These are phyloP conservation scores for Oryza officinalis DNA, from an alignment of 176 grass and related monocot species.

Conservation along the genomic window DNA sequence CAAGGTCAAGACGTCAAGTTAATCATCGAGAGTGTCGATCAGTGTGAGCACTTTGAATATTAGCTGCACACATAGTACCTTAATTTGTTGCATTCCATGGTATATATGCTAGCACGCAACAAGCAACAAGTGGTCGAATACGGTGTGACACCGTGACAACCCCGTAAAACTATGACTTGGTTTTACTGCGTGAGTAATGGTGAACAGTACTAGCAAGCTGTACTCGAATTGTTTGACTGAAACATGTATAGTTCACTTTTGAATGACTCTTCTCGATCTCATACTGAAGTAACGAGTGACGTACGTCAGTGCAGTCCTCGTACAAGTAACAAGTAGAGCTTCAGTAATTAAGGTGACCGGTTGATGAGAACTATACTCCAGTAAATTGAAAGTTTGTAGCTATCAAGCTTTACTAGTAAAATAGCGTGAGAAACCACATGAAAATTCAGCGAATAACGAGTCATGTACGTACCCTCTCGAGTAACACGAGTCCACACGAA, in stretches of 20 bases:
- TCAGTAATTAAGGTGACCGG: too few relatives aligned
- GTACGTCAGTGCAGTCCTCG: neutral
- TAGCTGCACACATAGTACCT: neutral
- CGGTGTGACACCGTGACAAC: neutral
- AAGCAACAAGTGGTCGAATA: slow-evolving; percentile 12
- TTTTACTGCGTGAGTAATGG: neutral
- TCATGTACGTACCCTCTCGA: neutral
- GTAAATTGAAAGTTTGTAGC: neutral
- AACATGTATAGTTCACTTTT: neutral
- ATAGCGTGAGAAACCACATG: neutral
- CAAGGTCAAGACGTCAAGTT: neutral
- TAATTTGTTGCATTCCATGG: neutral
- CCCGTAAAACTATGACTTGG: neutral
- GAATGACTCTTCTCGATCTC: neutral
- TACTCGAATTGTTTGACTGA: neutral
- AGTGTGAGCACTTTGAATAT: neutral
- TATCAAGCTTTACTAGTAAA: slow-evolving; percentile 1
- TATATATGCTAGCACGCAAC: neutral
- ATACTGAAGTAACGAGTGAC: neutral
- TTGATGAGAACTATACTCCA: too few relatives aligned
- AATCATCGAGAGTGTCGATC: neutral
- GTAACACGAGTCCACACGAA: neutral
- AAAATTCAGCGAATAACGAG: slow-evolving; percentile 1
- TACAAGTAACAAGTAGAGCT: neutral
- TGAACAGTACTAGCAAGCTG: neutral